phyloP scores from a whole-genome alignment of 2,329 filamentous ascomycete genomes.

The Huntiella abstrusa region DNA sequence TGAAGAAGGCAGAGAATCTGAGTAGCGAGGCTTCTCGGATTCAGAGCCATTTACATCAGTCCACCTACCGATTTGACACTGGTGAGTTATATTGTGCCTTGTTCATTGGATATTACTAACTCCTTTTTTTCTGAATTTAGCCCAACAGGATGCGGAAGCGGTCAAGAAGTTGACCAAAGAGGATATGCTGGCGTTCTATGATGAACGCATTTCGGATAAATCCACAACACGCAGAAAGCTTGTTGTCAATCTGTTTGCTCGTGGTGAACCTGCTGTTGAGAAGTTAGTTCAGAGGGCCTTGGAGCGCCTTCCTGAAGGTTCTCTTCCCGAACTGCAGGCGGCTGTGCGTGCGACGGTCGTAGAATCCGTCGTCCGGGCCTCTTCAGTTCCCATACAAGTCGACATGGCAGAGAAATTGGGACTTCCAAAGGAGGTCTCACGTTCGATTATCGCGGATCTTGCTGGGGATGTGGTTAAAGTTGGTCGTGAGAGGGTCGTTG shows the following conservation, averaged over 20 bases:
- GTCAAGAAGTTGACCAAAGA: constrained; percentile 58
- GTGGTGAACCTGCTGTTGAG: constrained; percentile 27
- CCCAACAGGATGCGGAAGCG: constrained; percentile 55
- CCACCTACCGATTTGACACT: constrained; percentile 71
- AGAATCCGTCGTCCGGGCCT: constrained; percentile 6
- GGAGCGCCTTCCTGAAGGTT: neutral
- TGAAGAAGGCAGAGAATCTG: constrained; percentile 87
- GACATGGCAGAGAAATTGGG: constrained; percentile 1
- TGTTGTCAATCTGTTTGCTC: constrained; percentile 65
- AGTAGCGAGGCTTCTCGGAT: constrained; percentile 65
- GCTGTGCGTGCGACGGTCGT: constrained; percentile 9
- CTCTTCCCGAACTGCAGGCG: constrained; percentile 12
- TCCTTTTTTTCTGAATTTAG: constrained; percentile 21
- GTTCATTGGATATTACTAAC: neutral
- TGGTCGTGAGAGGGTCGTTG: constrained; percentile 16
- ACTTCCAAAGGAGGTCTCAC: constrained; percentile 14
- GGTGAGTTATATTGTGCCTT: constrained; percentile 31
- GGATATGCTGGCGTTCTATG: constrained; percentile 66
- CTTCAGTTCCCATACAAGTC: neutral
- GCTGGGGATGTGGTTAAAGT: constrained; percentile 17
- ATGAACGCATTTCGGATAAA: constrained; percentile 52
- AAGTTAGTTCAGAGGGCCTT: constrained; percentile 5
- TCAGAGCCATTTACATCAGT: constrained; percentile 45
- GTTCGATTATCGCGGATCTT: constrained; percentile 15
- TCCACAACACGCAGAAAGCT: constrained; percentile 64